Evolutionary conservation across 106 monocot genomes (phyloP).

Genomic region (Dendrobium chrysotoxum): DNA sequence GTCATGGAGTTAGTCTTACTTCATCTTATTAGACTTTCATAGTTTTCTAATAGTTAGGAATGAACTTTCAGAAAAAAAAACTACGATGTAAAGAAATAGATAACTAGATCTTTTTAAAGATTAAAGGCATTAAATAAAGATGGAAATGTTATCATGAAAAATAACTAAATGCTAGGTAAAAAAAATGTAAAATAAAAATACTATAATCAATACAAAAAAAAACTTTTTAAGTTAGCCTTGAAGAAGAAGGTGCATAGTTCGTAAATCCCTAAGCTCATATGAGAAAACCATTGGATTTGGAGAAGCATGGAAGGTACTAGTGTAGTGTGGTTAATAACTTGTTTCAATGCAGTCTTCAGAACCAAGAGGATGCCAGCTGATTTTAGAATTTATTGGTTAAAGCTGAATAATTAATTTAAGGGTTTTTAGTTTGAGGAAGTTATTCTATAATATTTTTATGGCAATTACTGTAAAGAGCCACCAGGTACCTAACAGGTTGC

Average conservation of each 20-base stretch:
- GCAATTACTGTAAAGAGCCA: not conserved
- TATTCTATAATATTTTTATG: not conserved
- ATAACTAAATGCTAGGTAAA: not conserved
- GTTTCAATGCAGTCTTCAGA: not conserved
- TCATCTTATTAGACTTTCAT: too few species aligned
- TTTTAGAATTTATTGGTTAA: not conserved
- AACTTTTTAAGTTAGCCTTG: not conserved
- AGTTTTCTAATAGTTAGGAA: too few species aligned
- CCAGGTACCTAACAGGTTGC: not conserved
- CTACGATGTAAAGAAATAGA: too few species aligned
- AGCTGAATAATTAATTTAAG: not conserved
- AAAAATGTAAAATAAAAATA: not conserved
- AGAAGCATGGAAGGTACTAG: not conserved
- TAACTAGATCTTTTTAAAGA: too few species aligned
- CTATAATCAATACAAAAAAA: not conserved
- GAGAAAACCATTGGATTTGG: not conserved
- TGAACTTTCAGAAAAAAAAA: too few species aligned
- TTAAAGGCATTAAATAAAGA: too few species aligned
- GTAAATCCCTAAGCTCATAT: not conserved
- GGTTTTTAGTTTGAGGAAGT: not conserved
- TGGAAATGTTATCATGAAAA: too few species aligned
- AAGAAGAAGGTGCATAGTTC: not conserved
- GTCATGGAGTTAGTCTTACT: too few species aligned
- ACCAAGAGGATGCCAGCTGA: not conserved
- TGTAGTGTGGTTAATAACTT: not conserved